Evolutionary conservation across 2,329 filamentous ascomycete genomes (phyloP), one percentile per base, ranked within the genome.

Genomic region (Hypoxylon sp.): DNA sequence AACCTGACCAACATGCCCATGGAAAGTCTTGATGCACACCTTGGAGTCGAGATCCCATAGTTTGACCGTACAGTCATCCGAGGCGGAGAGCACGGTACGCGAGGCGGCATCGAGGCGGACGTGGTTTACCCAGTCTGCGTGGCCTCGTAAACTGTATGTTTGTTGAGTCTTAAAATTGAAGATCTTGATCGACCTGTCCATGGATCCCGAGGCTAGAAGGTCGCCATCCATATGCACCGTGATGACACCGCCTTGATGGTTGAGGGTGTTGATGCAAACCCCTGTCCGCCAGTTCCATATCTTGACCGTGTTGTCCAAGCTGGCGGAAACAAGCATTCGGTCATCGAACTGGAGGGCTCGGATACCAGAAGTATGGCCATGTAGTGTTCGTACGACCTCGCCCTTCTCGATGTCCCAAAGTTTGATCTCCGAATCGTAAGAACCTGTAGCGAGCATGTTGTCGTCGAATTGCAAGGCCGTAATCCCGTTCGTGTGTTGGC

Each of bases 251-350:
- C 89, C 89, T 17, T 84, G 87, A 74, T 98, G 95, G 20, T 86
- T 85, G 56, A 97, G 89, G 0, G 91, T 97, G 50, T 90, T 91
- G 59, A 97, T 85, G 71, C 92, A 93, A 71, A 93, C 87, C 48
- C 95, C 95, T 0, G 93, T 97, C 65, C 91, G 87, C 93, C 94
- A 97, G 74, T 99, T 97, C 95, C 95, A 99, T 32, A 99, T 88
- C 75, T 92, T 94, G 72, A 99, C 86, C 4, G 90, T 97, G 50
- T 88, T 86, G 76, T 98, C 95, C 58, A 97, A 84, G 74, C 92
- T 93, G 53, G 94, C 95, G 59, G 91, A 96, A 74, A 97, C 94
- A 62, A 99, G 84, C 73, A 96, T 96, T 57, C 87, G 89, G 68
- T 97, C 92, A 72, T 97, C 93, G 73, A 98, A 98, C 74, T 98